Evolutionary conservation across 2,329 filamentous ascomycete species (phyloP).

Genomic region (Aspergillus melleus): DNA sequence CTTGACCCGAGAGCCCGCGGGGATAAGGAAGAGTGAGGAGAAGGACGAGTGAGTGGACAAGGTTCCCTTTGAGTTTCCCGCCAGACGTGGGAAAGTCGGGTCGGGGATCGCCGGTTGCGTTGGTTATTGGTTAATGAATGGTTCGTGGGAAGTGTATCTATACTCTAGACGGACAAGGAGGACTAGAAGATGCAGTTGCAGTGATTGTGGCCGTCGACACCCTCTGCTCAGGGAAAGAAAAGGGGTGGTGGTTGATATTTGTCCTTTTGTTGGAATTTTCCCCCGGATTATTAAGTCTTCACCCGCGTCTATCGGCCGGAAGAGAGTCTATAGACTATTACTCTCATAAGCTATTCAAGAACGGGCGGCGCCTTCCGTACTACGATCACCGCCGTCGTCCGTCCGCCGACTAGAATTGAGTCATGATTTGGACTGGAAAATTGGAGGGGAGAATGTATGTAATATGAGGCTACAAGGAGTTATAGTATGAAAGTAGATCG

Average conservation of each 20-base stretch:
- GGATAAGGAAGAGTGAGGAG: conserved; percentile 15
- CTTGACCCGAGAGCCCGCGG: conserved; percentile 34
- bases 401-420: not conserved
- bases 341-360: not conserved
- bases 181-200: not conserved
- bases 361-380: conserved; percentile 18
- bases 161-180: too few species aligned
- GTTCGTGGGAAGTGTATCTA: not conserved
- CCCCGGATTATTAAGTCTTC: not conserved
- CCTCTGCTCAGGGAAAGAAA: not conserved
- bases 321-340: too few species aligned
- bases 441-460: too few species aligned
- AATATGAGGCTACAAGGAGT: too few species aligned
- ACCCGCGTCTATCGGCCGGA: too few species aligned
- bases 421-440: not conserved
- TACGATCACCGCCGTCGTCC: conserved; percentile 2
- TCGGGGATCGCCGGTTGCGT: conserved; percentile 28
- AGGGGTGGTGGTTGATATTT: not conserved
- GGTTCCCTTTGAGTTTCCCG: conserved; percentile 5
- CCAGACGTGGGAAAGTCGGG: conserved; percentile 11
- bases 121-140: not conserved
- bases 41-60: conserved; percentile 3
- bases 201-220: not conserved
- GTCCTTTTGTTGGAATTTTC: not conserved
- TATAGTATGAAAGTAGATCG: not conserved